These are phyloP conservation scores for Cetraspora pellucida DNA, from an alignment of 192 early-diverging fungal species.

Conservation along the genomic window DNA sequence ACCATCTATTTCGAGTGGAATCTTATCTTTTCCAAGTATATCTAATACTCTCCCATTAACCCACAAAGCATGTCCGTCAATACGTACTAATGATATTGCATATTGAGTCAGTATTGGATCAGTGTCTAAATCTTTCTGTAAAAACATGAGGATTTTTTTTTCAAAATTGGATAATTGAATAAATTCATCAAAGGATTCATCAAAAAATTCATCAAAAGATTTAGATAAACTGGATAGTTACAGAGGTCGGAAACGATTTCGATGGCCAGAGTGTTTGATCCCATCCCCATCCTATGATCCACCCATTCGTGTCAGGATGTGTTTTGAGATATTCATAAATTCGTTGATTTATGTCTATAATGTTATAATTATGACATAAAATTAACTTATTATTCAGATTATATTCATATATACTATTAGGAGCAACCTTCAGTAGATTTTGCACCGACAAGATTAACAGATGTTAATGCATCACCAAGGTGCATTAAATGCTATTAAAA, in stretches of 20 bases:
- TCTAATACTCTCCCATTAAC: conserved; percentile 38
- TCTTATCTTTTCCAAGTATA: conserved; percentile 35
- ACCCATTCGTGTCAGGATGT: conserved; percentile 28
- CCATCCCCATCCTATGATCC: conserved; percentile 57
- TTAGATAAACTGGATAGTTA: conserved; percentile 8
- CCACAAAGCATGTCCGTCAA: conserved; percentile 58
- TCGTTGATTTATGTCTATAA: background rate
- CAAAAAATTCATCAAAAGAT: background rate
- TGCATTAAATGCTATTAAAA: conserved; percentile 46
- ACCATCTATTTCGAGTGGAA: conserved; percentile 29
- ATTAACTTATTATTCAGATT: background rate
- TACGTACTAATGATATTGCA: conserved; percentile 48
- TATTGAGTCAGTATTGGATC: conserved; percentile 39
- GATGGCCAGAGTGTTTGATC: conserved; percentile 52
- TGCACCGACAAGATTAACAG: conserved; percentile 15
- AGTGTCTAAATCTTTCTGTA: conserved; percentile 48
- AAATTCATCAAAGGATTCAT: background rate
- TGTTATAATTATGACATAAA: background rate
- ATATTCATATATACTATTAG: background rate
- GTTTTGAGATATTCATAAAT: conserved; percentile 1
- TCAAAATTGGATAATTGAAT: background rate
- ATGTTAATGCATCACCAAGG: conserved; percentile 35
- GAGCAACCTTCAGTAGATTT: conserved; percentile 17
- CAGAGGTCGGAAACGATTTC: conserved; percentile 44
- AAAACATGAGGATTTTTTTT: no score